Percentiles rank a stretch among this genome's conserved stretches.
Evolutionary conservation across 345 rosid genomes (phyloP).

Genomic region (Xanthoceras sorbifolium): DNA sequence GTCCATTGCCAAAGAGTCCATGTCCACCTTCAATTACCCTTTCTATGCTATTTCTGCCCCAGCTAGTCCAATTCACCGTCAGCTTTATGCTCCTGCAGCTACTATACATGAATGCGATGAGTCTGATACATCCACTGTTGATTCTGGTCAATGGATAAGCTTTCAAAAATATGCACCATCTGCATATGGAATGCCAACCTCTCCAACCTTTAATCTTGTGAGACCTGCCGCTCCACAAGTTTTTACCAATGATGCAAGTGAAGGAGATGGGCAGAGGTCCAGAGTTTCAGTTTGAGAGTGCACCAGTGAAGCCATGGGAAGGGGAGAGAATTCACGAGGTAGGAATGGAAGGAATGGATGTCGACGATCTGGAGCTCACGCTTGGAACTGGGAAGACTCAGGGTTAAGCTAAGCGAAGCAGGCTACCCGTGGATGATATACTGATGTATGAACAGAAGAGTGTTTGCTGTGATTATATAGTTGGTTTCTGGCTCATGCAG

Average conservation of each 20-base stretch:
- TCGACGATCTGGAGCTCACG: conserved; percentile 83
- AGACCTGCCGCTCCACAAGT: conserved; percentile 56
- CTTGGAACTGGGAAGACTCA: conserved; percentile 79
- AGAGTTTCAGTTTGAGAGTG: conserved; percentile 76
- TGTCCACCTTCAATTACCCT: conserved; percentile 81
- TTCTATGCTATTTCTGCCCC: conserved; percentile 90
- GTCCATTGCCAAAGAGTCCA: conserved; percentile 69
- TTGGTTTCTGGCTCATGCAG: conserved; percentile 20
- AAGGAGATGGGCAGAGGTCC: conserved; percentile 62
- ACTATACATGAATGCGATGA: conserved; percentile 94
- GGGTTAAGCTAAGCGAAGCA: conserved; percentile 31
- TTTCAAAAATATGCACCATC: conserved; percentile 73
- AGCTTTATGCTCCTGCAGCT: conserved; percentile 72
- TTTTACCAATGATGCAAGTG: conserved; percentile 28
- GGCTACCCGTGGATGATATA: background rate
- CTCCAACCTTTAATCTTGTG: conserved; percentile 89
- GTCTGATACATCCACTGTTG: conserved; percentile 89
- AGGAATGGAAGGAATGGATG: conserved; percentile 51
- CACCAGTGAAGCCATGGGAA: conserved; percentile 96
- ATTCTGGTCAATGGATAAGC: conserved; percentile 94
- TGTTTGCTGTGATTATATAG: background rate
- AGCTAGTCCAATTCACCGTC: conserved; percentile 92
- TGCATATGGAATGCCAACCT: conserved; percentile 59
- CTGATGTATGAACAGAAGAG: conserved; percentile 18
- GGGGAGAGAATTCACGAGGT: conserved; percentile 98